Conservation (phyloP, 2,329 filamentous ascomycete species). For the Phoma sp. region DNA sequence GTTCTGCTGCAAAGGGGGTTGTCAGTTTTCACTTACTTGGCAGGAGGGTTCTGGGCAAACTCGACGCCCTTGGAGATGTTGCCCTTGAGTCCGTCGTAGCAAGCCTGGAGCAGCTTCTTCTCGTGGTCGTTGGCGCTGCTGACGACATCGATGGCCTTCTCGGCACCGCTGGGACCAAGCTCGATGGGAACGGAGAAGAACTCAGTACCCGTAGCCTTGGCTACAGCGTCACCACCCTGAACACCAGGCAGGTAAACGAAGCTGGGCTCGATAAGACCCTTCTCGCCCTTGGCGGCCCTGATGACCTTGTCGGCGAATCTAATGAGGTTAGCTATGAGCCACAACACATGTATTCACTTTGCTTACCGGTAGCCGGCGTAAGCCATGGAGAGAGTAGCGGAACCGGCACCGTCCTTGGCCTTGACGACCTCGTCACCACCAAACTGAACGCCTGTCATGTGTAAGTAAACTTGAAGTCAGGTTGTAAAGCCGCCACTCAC, state of each 20-base stretch:
- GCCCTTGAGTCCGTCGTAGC: conserved; percentile 79
- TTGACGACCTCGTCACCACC: conserved; percentile 97
- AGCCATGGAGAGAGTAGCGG: conserved; percentile 92
- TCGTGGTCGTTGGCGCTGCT: conserved; percentile 81
- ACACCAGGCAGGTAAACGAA: conserved; percentile 95
- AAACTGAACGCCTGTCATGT: conserved; percentile 76
- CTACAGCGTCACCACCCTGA: conserved; percentile 82
- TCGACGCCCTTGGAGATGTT: conserved; percentile 95
- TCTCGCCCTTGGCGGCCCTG: conserved; percentile 85
- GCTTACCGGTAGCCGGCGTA: conserved; percentile 89
- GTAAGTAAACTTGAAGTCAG: not conserved
- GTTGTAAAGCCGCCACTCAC: conserved; percentile 52
- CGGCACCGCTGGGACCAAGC: conserved; percentile 84
- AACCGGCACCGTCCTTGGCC: conserved; percentile 90
- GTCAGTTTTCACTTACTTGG: conserved; percentile 38
- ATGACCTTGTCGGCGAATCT: conserved; percentile 95
- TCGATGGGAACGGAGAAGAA: conserved; percentile 97
- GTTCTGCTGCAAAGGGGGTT: not conserved
- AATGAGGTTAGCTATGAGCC: conserved; percentile 16
- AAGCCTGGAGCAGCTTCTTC: conserved; percentile 81
- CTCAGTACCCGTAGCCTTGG: conserved; percentile 80
- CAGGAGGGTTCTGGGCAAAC: conserved; percentile 83
- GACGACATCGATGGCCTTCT: conserved; percentile 84
- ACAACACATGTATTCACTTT: not conserved
- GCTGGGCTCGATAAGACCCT: conserved; percentile 91